These are phyloP conservation scores for Mrakia gelida DNA, from an alignment of 768 basidiomycete genomes.

Conservation along the genomic window DNA sequence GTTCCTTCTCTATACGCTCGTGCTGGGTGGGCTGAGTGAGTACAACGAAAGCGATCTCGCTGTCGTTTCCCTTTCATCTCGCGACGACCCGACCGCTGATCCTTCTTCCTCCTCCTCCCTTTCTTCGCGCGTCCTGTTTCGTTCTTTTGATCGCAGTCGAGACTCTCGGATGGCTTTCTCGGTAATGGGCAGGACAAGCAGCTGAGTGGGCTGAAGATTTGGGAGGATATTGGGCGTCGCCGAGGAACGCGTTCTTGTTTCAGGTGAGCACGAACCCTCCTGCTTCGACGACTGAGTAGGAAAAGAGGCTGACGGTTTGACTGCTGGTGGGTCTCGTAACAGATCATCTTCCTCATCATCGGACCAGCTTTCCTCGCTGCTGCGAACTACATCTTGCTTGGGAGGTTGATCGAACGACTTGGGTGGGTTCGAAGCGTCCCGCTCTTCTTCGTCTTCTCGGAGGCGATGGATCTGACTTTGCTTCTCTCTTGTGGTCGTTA, in stretches of 20 bases:
- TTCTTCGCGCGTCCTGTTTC: background rate
- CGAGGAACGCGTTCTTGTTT: background rate
- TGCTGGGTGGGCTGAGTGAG: background rate
- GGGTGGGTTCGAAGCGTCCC: background rate
- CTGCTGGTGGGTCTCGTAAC: background rate
- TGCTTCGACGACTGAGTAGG: no score
- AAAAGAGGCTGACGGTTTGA: background rate
- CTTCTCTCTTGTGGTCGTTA: background rate
- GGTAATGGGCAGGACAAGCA: background rate
- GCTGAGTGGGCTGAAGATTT: background rate
- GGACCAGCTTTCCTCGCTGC: constrained; percentile 5
- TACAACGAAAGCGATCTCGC: background rate
- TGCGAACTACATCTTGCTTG: background rate
- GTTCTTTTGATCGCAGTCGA: background rate
- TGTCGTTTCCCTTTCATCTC: background rate
- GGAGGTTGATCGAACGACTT: background rate
- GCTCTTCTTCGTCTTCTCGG: background rate
- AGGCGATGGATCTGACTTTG: background rate
- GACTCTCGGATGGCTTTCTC: background rate
- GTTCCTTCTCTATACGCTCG: constrained; percentile 11
- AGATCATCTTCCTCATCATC: constrained; percentile 6
- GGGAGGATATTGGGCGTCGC: background rate
- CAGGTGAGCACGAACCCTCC: background rate
- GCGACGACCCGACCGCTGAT: background rate
- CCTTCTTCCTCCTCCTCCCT: background rate